These are phyloP conservation scores for Neurospora crassa DNA, from an alignment of 2,329 filamentous ascomycete genomes.

Conservation along the genomic window DNA sequence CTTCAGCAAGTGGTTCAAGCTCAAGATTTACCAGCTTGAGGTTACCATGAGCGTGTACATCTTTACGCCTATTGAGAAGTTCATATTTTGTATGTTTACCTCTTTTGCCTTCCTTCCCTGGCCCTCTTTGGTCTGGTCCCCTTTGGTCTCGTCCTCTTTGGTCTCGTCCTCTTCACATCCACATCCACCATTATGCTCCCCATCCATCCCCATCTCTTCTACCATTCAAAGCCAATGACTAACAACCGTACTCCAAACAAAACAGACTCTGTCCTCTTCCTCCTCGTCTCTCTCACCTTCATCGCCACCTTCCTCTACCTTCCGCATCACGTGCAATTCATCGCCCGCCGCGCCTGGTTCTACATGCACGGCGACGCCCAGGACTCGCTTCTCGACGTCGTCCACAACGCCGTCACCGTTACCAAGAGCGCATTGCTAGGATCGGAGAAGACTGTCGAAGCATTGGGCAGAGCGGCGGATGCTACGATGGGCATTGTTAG, in stretches of 20 bases:
- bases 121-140: neutral
- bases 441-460: constrained; percentile 22
- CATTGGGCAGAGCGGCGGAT: constrained; percentile 20
- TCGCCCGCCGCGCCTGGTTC: constrained; percentile 82
- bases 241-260: neutral
- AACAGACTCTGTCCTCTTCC: constrained; percentile 81
- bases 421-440: constrained; percentile 31
- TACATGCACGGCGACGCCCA: constrained; percentile 80
- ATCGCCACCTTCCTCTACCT: constrained; percentile 89
- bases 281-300: constrained; percentile 75
- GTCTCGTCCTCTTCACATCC: too few relatives aligned
- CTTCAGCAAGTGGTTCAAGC: constrained; percentile 75
- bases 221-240: neutral
- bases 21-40: constrained; percentile 97
- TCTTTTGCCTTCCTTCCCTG: too few relatives aligned
- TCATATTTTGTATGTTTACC: constrained; percentile 70
- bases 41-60: constrained; percentile 96
- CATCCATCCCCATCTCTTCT: neutral
- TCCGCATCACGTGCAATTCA: constrained; percentile 76
- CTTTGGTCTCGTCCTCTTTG: neutral
- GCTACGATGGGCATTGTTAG: constrained; percentile 21
- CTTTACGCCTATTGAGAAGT: constrained; percentile 92
- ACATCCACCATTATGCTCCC: neutral
- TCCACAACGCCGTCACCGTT: constrained; percentile 28
- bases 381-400: constrained; percentile 19